phyloP scores from a whole-genome alignment of 371 early-diverging fungal species.

The Dichotomocladium elegans region DNA sequence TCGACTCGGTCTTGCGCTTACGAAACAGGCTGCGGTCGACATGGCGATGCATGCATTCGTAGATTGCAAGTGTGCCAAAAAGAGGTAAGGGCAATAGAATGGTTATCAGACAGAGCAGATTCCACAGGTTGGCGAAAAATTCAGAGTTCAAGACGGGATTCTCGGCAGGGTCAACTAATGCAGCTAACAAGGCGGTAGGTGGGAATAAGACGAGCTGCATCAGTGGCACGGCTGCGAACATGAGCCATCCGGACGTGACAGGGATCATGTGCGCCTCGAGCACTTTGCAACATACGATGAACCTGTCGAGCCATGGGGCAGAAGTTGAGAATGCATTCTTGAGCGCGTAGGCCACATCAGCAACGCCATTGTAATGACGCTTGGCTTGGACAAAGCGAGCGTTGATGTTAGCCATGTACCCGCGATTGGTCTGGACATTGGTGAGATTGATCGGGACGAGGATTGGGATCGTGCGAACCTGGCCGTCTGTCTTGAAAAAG shows the following conservation, averaged over 20 bases:
- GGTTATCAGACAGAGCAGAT: constrained; percentile 33
- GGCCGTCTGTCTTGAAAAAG: constrained; percentile 70
- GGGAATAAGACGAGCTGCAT: constrained; percentile 50
- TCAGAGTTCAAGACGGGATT: constrained; percentile 40
- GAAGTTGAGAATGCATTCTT: constrained; percentile 13
- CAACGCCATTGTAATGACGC: constrained; percentile 63
- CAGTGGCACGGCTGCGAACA: constrained; percentile 55
- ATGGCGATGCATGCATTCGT: constrained; percentile 43
- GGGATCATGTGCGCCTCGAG: constrained; percentile 55
- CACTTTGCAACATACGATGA: constrained; percentile 39
- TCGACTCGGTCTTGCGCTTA: constrained; percentile 24
- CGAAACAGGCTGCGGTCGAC: constrained; percentile 41
- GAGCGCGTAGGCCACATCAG: constrained; percentile 56
- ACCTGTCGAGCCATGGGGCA: constrained; percentile 30
- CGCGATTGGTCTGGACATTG: constrained; percentile 65
- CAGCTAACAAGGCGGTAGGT: constrained; percentile 22
- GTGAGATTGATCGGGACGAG: constrained; percentile 72
- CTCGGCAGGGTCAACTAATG: constrained; percentile 24
- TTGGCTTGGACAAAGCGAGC: constrained; percentile 71
- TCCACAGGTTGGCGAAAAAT: constrained; percentile 39
- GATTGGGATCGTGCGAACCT: constrained; percentile 63
- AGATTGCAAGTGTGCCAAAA: constrained; percentile 40
- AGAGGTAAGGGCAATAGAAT: constrained; percentile 43
- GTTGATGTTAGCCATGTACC: constrained; percentile 49
- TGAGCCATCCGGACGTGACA: constrained; percentile 52